A percentile compares a stretch with the other conserved stretches of the same genome.
These are phyloP conservation scores for Colletotrichum godetiae DNA, from an alignment of 2,329 filamentous ascomycete genomes.

Conservation along the genomic window DNA sequence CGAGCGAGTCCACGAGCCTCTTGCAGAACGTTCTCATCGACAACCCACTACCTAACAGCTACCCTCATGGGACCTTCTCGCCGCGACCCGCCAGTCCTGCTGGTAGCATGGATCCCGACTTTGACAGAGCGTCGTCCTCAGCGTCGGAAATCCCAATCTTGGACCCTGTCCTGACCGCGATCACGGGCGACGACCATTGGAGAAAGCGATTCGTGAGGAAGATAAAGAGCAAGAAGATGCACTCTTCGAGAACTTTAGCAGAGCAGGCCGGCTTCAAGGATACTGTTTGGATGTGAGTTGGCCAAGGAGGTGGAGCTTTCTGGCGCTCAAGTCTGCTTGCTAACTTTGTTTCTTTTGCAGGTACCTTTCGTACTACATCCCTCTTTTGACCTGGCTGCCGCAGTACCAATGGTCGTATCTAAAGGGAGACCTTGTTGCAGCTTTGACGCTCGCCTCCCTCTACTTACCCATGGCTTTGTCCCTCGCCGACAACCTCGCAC, in stretches of 20 bases:
- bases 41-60: constrained; percentile 59
- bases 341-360: constrained; percentile 51
- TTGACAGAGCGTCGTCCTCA: constrained; percentile 47
- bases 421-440: constrained; percentile 86
- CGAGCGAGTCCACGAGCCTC: constrained; percentile 64
- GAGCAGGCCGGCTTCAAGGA: constrained; percentile 80
- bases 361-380: constrained; percentile 94
- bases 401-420: constrained; percentile 88
- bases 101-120: constrained; percentile 46
- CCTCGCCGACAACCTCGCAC: constrained; percentile 89
- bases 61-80: constrained; percentile 82
- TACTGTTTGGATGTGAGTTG: constrained; percentile 74
- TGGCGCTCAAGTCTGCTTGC: background rate
- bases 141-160: constrained; percentile 49
- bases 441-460: constrained; percentile 96
- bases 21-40: constrained; percentile 50
- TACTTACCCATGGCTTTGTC: constrained; percentile 98
- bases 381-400: constrained; percentile 88
- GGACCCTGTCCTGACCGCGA: constrained; percentile 52
- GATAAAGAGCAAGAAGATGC: constrained; percentile 74
- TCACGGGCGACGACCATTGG: constrained; percentile 57
- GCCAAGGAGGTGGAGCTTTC: constrained; percentile 40
- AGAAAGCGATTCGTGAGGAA: constrained; percentile 60
- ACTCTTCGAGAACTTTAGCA: constrained; percentile 77
- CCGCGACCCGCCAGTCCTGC: constrained; percentile 68